phyloP scores from a whole-genome alignment of 179 eudicot genomes.

The Amaranthus tricolor region DNA sequence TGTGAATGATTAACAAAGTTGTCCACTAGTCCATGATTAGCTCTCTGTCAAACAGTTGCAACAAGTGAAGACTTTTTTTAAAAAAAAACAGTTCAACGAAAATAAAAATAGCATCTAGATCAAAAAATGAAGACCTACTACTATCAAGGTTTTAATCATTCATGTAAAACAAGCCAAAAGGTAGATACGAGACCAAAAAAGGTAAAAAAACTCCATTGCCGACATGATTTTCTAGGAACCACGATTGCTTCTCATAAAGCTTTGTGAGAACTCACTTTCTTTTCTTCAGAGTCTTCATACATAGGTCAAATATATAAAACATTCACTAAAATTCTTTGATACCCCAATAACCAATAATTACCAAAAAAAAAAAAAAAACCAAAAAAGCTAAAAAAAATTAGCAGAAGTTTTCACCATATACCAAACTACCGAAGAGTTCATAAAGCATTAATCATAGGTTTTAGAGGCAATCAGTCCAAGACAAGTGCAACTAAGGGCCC shows the following conservation, averaged over 20 bases:
- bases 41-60: constrained; percentile 48
- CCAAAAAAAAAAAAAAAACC: too few relatives aligned
- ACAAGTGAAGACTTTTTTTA: neutral
- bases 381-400: too few relatives aligned
- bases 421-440: too few relatives aligned
- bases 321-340: too few relatives aligned
- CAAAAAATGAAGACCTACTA: neutral
- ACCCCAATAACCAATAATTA: too few relatives aligned
- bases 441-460: too few relatives aligned
- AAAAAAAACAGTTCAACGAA: neutral
- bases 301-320: too few relatives aligned
- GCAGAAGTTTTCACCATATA: too few relatives aligned
- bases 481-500: too few relatives aligned
- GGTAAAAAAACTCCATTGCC: neutral
- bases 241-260: neutral
- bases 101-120: constrained; percentile 5
- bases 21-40: constrained; percentile 51
- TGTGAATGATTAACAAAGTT: constrained; percentile 54
- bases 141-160: too few relatives aligned
- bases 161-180: neutral
- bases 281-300: neutral
- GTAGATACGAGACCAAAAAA: too few relatives aligned
- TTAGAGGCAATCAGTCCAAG: too few relatives aligned
- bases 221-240: neutral
- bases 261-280: neutral